A percentile compares a stretch with the other conserved stretches of the same genome.
phyloP scores from a whole-genome alignment of 345 rosid species.

The Moricandia arvensis region DNA sequence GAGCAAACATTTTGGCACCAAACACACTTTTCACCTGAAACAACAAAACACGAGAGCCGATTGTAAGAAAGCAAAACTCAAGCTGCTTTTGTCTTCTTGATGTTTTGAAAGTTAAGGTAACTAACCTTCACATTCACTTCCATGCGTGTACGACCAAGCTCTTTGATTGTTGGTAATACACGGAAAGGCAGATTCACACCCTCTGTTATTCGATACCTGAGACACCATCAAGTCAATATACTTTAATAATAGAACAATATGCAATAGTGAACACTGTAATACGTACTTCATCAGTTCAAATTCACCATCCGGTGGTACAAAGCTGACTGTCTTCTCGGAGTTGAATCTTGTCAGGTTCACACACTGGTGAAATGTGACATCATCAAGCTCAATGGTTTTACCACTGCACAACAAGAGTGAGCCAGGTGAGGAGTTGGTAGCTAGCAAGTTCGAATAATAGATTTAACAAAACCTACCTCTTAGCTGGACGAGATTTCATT shows the following conservation, averaged over 20 bases:
- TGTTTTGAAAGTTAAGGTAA: slow-evolving; percentile 20
- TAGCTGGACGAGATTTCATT: slow-evolving; percentile 89
- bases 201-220: slow-evolving; percentile 94
- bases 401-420: slow-evolving; percentile 55
- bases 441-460: not conserved
- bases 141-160: slow-evolving; percentile 98
- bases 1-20: slow-evolving; percentile 99
- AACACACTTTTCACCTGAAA: slow-evolving; percentile 98
- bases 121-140: slow-evolving; percentile 96
- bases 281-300: slow-evolving; percentile 99
- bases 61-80: slow-evolving; percentile 24
- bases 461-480: slow-evolving; percentile 58
- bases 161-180: slow-evolving; percentile 95
- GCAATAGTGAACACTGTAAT: not conserved
- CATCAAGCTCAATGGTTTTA: slow-evolving; percentile 97
- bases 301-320: slow-evolving; percentile 99
- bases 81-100: not conserved
- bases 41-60: slow-evolving; percentile 20
- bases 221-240: slow-evolving; percentile 12
- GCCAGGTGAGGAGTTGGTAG: slow-evolving; percentile 1
- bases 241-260: not conserved
- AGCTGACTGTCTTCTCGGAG: slow-evolving; percentile 97
- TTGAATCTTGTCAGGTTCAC: slow-evolving; percentile 97
- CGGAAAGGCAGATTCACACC: slow-evolving; percentile 98
- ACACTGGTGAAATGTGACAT: slow-evolving; percentile 98